Base-by-base conservation (phyloP, 2,329 filamentous ascomycete genomes). In the Ascosphaera apis region DNA sequence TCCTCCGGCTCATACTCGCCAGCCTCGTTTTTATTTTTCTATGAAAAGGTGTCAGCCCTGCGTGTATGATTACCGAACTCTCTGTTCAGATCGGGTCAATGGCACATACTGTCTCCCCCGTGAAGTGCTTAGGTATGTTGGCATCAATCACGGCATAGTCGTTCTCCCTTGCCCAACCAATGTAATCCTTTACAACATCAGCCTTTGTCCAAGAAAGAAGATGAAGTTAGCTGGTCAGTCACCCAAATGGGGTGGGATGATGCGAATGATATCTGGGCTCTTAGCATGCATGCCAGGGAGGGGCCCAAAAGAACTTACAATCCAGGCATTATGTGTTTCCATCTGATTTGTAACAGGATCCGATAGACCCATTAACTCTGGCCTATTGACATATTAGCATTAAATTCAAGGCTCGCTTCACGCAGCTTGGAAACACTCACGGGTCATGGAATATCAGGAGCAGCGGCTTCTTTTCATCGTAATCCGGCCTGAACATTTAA, bases 361-460 rank as follows among this genome's bases (percentile, higher is more conserved):
- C 8, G 73, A 66, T 41, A 76, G 66, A 4, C 69, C 76, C 41
- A 76, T 60, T 8, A 84, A 53, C 45, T 79, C 72, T 3, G 78
- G 77, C n/a, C 76, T 76, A 40, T 33, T 42, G 25, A 38, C n/a
- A 40, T 45, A 42, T 36, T 41, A 37, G 36, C 36, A n/a, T n/a
- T n/a, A n/a, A n/a, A n/a, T n/a, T n/a, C n/a, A n/a, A n/a, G n/a
- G n/a, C n/a, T n/a, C n/a, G n/a, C n/a, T n/a, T n/a, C n/a, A n/a
- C n/a, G n/a, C 28, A 34, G 33, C 34, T 15, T 17, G n/a, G 28
- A 33, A n/a, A 16, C 21, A 63, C 76, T 63, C 56, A 82, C 65
- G 86, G 81, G 48, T 93, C 86, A 52, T 98, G 88, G 38, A 98
- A 76, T 34, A 95, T 76, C 8, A 98, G 61, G 9, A 98, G 51